A percentile compares a stretch with the other conserved stretches of the same genome.
These are phyloP conservation scores for Rhazya stricta DNA, from an alignment of 257 asterid species.

Conservation along the genomic window DNA sequence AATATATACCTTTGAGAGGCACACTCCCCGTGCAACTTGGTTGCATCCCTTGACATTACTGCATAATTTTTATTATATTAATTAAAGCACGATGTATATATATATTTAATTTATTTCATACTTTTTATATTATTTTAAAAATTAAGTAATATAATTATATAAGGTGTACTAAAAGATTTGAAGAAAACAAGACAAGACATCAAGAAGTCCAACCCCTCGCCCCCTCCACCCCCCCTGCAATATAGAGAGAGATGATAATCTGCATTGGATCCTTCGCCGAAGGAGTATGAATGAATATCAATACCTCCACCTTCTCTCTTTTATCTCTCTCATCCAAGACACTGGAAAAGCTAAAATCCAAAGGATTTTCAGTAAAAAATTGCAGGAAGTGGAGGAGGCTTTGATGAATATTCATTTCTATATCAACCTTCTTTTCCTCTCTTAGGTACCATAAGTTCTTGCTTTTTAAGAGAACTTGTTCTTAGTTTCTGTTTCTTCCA, in stretches of 20 bases:
- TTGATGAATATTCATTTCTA: slow-evolving; percentile 4
- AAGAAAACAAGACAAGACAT: neutral
- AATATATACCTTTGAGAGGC: too few species aligned
- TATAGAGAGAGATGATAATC: slow-evolving; percentile 4
- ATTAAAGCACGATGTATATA: too few species aligned
- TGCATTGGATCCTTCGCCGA: slow-evolving; percentile 70
- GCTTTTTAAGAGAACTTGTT: slow-evolving; percentile 8
- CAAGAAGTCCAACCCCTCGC: neutral
- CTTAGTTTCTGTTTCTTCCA: slow-evolving; percentile 11
- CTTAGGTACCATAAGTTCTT: slow-evolving; percentile 14
- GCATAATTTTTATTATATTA: too few species aligned
- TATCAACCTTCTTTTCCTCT: slow-evolving; percentile 16
- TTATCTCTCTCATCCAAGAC: slow-evolving; percentile 17
- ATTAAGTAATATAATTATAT: too few species aligned
- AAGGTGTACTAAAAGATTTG: too few species aligned
- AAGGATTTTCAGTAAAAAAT: slow-evolving; percentile 16
- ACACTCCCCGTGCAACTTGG: too few species aligned
- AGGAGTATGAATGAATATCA: slow-evolving; percentile 16
- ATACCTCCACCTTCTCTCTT: slow-evolving; percentile 7
- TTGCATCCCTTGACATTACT: too few species aligned
- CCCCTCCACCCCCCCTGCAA: neutral
- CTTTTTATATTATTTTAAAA: too few species aligned
- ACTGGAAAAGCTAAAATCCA: slow-evolving; percentile 30
- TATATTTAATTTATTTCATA: too few species aligned
- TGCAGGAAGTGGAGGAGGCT: slow-evolving; percentile 3